phyloP scores from a whole-genome alignment of 2,329 filamentous ascomycete species.

The Gnomoniopsis smithogilvyi region DNA sequence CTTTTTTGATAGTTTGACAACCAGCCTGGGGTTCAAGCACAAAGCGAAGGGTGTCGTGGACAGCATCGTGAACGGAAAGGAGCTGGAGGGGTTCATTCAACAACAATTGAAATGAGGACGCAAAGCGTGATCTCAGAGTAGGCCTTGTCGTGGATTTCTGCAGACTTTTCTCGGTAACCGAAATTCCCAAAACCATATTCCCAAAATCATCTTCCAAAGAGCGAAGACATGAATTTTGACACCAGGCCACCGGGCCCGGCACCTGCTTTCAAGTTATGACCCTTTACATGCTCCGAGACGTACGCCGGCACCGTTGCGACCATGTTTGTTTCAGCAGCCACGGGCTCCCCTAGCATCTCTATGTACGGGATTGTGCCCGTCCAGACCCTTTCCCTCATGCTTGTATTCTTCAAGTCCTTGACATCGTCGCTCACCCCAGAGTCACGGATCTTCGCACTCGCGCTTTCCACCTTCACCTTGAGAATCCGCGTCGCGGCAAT shows the following conservation, averaged over 20 bases:
- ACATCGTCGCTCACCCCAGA: conserved; percentile 59
- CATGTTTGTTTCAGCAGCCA: conserved; percentile 57
- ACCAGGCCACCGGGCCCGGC: background rate
- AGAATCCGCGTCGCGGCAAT: conserved; percentile 73
- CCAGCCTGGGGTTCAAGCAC: conserved; percentile 17
- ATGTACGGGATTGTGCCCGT: conserved; percentile 61
- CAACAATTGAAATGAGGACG: conserved; percentile 2
- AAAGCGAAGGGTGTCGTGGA: conserved; percentile 17
- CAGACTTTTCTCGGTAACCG: background rate
- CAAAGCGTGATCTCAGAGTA: background rate
- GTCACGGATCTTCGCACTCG: conserved; percentile 71
- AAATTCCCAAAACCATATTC: background rate
- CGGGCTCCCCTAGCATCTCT: conserved; percentile 59
- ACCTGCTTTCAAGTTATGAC: conserved; percentile 30
- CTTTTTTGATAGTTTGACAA: background rate
- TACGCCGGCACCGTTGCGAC: conserved; percentile 59
- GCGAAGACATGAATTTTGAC: conserved; percentile 8
- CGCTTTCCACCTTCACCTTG: conserved; percentile 63
- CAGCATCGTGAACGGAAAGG: conserved; percentile 16
- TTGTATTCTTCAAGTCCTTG: conserved; percentile 36
- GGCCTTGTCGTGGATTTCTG: background rate
- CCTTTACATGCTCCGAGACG: conserved; percentile 42
- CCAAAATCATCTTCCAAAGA: conserved; percentile 3
- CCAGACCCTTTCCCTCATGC: conserved; percentile 41
- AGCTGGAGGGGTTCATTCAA: conserved; percentile 16